A percentile compares a stretch with the other conserved stretches of the same genome.
These are phyloP conservation scores for Kazachstania sp. DNA, from an alignment of 1,139 yeast genomes.

Conservation along the genomic window DNA sequence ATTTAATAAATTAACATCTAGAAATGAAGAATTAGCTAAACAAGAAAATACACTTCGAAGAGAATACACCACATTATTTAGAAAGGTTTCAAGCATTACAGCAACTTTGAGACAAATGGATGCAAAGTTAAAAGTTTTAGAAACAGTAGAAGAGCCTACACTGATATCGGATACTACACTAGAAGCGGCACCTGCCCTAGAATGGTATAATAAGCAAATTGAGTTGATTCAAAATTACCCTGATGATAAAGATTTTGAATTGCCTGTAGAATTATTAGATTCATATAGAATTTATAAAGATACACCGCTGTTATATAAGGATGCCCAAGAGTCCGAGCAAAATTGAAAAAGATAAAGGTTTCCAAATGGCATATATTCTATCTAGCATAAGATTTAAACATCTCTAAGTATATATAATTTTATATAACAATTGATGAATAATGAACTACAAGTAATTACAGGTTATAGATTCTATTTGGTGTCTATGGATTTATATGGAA, in stretches of 20 bases:
- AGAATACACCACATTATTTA: constrained; percentile 27
- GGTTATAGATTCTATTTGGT: too few species aligned
- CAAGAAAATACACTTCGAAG: constrained; percentile 25
- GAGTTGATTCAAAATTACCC: constrained; percentile 8
- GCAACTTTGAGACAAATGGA: constrained; percentile 21
- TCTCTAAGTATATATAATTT: too few species aligned
- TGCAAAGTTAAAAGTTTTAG: constrained; percentile 1
- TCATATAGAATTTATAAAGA: constrained; percentile 24
- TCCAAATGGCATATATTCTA: too few species aligned
- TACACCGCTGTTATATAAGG: constrained; percentile 26
- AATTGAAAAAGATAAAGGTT: neutral
- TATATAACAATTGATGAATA: too few species aligned
- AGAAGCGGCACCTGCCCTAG: constrained; percentile 19
- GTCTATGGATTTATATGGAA: too few species aligned
- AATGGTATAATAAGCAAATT: constrained; percentile 25
- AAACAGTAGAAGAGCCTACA: constrained; percentile 5
- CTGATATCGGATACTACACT: constrained; percentile 15
- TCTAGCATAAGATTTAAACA: too few species aligned
- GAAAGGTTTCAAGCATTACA: constrained; percentile 27
- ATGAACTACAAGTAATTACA: too few species aligned
- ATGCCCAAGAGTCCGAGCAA: constrained; percentile 6
- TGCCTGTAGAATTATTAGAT: constrained; percentile 24
- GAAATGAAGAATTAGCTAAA: constrained; percentile 27
- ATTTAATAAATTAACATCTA: constrained; percentile 15
- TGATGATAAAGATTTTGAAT: constrained; percentile 10